Evolutionary conservation across 805 yeast species (phyloP).

Genomic region (Candida coleopterorum): DNA sequence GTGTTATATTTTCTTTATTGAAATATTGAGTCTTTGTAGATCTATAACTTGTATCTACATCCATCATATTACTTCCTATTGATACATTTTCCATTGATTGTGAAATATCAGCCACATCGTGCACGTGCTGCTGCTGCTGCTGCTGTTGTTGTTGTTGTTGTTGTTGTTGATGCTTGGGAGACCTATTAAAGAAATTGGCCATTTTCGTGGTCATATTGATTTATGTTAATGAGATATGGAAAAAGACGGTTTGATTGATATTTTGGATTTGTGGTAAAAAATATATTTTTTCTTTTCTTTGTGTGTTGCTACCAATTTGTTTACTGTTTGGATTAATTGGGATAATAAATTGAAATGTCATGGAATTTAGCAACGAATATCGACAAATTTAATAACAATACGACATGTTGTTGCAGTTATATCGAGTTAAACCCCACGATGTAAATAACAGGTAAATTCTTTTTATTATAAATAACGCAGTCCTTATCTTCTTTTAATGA

Average conservation of each 20-base stretch:
- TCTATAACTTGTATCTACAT: slow-evolving; percentile 30
- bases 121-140: neutral
- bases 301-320: neutral
- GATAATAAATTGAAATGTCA: slow-evolving; percentile 1
- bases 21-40: slow-evolving; percentile 12
- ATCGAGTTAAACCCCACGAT: too few species aligned
- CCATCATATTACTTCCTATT: slow-evolving; percentile 32
- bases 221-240: neutral
- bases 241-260: neutral
- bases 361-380: neutral
- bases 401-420: too few species aligned
- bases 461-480: too few species aligned
- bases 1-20: slow-evolving; percentile 36
- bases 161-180: slow-evolving; percentile 13
- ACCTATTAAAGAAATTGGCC: slow-evolving; percentile 16
- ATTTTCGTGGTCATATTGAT: neutral
- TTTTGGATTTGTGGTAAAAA: neutral
- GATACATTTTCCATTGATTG: slow-evolving; percentile 42
- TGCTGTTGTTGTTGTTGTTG: slow-evolving; percentile 1
- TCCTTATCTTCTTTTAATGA: too few species aligned
- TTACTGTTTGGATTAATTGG: slow-evolving; percentile 4
- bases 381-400: neutral
- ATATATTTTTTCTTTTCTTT: neutral
- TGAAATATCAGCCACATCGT: slow-evolving; percentile 32
- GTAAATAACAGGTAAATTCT: too few species aligned